Percentiles rank a stretch among this genome's conserved stretches.
phyloP scores from a whole-genome alignment of 192 early-diverging fungal species.

The Backusella liffmaniae region DNA sequence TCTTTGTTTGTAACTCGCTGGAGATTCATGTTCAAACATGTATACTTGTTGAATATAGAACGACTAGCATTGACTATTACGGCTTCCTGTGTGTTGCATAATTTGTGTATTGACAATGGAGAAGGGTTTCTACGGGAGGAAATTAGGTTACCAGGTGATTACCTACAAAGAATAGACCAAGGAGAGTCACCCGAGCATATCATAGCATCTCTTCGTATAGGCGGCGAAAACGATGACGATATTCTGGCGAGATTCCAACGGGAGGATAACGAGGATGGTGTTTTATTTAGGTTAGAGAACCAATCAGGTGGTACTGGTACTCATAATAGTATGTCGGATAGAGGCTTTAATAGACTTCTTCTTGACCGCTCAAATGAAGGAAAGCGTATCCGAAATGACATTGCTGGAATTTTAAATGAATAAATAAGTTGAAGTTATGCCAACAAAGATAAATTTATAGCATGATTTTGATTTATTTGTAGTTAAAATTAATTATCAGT shows the following conservation, averaged over 20 bases:
- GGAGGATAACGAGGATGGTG: background rate
- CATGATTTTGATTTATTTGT: too few relatives aligned
- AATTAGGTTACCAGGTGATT: background rate
- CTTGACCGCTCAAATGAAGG: background rate
- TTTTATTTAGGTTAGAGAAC: background rate
- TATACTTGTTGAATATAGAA: background rate
- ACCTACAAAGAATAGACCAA: background rate
- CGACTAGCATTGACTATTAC: background rate
- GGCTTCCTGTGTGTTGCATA: background rate
- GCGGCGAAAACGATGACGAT: background rate
- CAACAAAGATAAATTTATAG: too few relatives aligned
- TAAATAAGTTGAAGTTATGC: too few relatives aligned
- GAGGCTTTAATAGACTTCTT: background rate
- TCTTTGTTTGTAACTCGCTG: background rate
- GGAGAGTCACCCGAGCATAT: background rate
- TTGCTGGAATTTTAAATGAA: too few relatives aligned
- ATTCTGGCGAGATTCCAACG: background rate
- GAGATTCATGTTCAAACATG: background rate
- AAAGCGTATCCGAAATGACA: too few relatives aligned
- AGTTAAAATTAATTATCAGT: too few relatives aligned
- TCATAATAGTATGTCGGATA: background rate
- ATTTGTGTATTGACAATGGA: background rate
- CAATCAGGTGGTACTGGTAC: background rate
- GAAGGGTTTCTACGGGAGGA: background rate
- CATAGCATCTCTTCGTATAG: background rate